Evolutionary conservation across 1,139 yeast species (phyloP).

Genomic region (Yamadazyma dendronema): DNA sequence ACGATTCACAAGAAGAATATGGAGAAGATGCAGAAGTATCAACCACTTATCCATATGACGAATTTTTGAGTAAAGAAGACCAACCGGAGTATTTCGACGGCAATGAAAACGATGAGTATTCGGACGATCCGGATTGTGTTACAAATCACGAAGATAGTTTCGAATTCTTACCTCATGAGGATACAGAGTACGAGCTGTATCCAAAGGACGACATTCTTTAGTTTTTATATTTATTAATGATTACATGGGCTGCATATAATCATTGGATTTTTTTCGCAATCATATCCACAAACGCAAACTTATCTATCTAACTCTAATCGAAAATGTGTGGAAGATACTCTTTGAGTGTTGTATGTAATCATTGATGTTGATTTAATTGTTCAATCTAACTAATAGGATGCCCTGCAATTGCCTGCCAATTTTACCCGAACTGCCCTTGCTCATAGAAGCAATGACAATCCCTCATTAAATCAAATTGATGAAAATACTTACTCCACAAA

Average conservation of each 20-base stretch:
- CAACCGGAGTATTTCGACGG: constrained; percentile 43
- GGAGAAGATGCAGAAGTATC: constrained; percentile 2
- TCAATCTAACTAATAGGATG: constrained; percentile 16
- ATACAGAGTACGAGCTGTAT: constrained; percentile 1
- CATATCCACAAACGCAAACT: no score
- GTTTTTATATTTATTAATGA: not conserved
- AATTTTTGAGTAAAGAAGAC: constrained; percentile 33
- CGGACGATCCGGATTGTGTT: constrained; percentile 37
- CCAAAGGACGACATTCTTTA: not conserved
- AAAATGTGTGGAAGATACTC: constrained; percentile 52
- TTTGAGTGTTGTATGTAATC: constrained; percentile 36
- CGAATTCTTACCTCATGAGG: constrained; percentile 7
- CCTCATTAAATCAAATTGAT: constrained; percentile 33
- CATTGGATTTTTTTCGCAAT: no score
- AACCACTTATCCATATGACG: constrained; percentile 29
- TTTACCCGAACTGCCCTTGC: constrained; percentile 24
- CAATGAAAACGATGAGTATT: constrained; percentile 28
- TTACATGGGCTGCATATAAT: not conserved
- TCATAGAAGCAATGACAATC: constrained; percentile 21
- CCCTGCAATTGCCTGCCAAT: constrained; percentile 29
- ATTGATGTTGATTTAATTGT: not conserved
- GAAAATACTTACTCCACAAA: constrained; percentile 2
- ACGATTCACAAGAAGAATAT: constrained; percentile 5
- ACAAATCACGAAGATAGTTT: constrained; percentile 35
- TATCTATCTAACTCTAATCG: no score